Evolutionary conservation across 2,329 filamentous ascomycete genomes (phyloP).

Genomic region (Claviceps cyperi): DNA sequence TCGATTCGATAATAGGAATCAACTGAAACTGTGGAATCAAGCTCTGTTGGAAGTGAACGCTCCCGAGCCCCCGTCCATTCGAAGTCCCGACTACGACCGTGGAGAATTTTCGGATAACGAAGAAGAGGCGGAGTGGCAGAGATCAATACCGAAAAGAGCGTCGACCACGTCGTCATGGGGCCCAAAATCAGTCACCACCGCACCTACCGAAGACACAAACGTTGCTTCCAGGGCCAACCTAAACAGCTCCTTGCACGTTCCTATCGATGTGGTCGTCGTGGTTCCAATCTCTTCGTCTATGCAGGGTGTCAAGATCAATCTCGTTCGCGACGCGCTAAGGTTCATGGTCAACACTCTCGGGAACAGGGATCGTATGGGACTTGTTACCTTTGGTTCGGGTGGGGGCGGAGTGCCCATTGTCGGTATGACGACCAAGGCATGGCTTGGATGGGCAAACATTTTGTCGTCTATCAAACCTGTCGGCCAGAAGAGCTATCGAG

Average conservation of each 20-base stretch:
- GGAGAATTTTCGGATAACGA: conserved; percentile 68
- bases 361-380: conserved; percentile 86
- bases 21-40: conserved; percentile 83
- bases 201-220: conserved; percentile 82
- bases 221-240: conserved; percentile 38
- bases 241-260: conserved; percentile 58
- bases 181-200: conserved; percentile 69
- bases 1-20: conserved; percentile 67
- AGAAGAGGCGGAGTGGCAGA: conserved; percentile 69
- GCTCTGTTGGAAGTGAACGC: conserved; percentile 73
- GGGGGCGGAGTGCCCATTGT: conserved; percentile 87
- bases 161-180: conserved; percentile 75
- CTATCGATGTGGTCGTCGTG: conserved; percentile 88
- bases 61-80: conserved; percentile 46
- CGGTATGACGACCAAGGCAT: conserved; percentile 94
- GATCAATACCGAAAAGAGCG: conserved; percentile 50
- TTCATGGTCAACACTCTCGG: conserved; percentile 86
- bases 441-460: conserved; percentile 81
- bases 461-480: conserved; percentile 81
- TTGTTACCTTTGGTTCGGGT: conserved; percentile 93
- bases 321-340: conserved; percentile 78
- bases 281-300: conserved; percentile 96
- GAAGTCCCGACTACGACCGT: conserved; percentile 65
- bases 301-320: conserved; percentile 97
- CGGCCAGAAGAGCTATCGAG: conserved; percentile 89